phyloP scores from a whole-genome alignment of 1,284 basidiomycete genomes.

The Irpex sp. region DNA sequence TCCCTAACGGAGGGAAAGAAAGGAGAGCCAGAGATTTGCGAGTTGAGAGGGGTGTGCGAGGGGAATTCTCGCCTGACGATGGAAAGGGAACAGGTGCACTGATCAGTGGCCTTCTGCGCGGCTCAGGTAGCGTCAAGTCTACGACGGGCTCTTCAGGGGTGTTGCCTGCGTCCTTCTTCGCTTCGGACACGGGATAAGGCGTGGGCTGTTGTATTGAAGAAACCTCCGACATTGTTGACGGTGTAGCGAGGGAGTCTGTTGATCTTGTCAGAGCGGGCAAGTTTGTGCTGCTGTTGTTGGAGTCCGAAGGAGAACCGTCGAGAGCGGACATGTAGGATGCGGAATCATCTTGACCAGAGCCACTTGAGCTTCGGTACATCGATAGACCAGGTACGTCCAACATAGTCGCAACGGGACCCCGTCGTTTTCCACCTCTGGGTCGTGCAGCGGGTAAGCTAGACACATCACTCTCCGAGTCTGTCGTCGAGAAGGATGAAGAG shows the following conservation, averaged over 20 bases:
- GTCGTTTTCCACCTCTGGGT: neutral
- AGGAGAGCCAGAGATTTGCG: constrained; percentile 38
- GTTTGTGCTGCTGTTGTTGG: constrained; percentile 28
- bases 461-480: constrained; percentile 8
- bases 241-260: constrained; percentile 40
- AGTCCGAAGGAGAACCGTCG: constrained; percentile 36
- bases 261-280: constrained; percentile 43
- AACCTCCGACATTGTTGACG: constrained; percentile 39
- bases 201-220: constrained; percentile 25
- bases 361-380: constrained; percentile 8
- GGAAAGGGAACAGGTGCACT: constrained; percentile 38
- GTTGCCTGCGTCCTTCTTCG: neutral
- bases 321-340: constrained; percentile 30
- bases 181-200: neutral
- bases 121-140: constrained; percentile 25
- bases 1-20: constrained; percentile 28
- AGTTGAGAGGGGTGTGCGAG: constrained; percentile 29
- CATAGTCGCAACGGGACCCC: constrained; percentile 7
- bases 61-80: constrained; percentile 27
- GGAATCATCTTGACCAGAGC: constrained; percentile 20
- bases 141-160: constrained; percentile 14
- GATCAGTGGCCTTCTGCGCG: constrained; percentile 16
- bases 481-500: neutral
- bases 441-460: constrained; percentile 5
- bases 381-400: constrained; percentile 7